A percentile compares a stretch with the other conserved stretches of the same genome.
phyloP scores from a whole-genome alignment of 75 land plant genomes.

The Cryptomeria japonica region DNA sequence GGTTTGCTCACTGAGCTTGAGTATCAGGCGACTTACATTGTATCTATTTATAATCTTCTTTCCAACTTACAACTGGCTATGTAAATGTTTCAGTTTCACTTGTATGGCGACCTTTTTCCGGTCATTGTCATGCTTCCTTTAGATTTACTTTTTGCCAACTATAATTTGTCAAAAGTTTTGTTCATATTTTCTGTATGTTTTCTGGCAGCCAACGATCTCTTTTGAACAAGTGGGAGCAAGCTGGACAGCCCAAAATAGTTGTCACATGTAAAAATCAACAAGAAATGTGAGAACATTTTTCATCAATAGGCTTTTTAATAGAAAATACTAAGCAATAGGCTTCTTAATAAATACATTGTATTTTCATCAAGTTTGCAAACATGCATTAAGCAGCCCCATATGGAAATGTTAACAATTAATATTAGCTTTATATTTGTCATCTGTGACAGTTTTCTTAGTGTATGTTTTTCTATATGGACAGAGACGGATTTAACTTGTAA shows the following conservation, averaged over 20 bases:
- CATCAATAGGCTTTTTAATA: too few species aligned
- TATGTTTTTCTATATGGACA: not conserved
- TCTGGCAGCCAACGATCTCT: conserved; percentile 59
- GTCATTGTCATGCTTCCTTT: not conserved
- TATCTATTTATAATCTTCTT: not conserved
- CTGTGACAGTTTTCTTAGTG: not conserved
- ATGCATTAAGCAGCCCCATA: not conserved
- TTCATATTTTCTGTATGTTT: conserved; percentile 7
- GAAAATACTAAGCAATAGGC: not conserved
- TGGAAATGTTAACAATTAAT: not conserved
- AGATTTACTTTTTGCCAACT: not conserved
- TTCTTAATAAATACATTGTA: not conserved
- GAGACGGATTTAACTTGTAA: not conserved
- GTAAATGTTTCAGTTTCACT: not conserved
- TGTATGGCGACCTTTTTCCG: not conserved
- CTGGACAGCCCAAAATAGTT: conserved; percentile 97
- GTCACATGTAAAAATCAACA: conserved; percentile 92
- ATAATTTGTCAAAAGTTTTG: not conserved
- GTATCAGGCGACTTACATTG: not conserved
- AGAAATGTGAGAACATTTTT: conserved; percentile 74
- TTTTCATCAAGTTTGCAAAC: not conserved
- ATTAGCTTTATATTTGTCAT: not conserved
- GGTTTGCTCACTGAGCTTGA: not conserved
- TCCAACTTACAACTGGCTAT: not conserved
- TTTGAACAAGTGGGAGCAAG: conserved; percentile 86